phyloP scores from a whole-genome alignment of 1,284 basidiomycete species.

The Trichosporon asahii region DNA sequence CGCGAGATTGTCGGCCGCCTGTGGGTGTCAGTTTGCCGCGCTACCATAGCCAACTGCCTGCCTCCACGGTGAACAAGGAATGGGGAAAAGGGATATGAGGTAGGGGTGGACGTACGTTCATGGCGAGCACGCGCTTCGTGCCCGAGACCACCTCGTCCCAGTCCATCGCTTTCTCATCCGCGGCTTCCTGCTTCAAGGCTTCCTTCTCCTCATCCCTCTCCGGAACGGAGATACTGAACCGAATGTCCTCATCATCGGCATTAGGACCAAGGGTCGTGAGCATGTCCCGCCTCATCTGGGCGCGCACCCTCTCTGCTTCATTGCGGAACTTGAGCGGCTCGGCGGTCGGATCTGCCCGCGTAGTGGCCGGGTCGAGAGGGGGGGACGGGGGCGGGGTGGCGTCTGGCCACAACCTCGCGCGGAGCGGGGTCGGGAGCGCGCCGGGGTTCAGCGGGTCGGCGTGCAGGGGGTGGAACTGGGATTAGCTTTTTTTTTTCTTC shows the following conservation, averaged over 20 bases:
- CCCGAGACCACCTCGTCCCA: slow-evolving; percentile 42
- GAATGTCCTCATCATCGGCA: slow-evolving; percentile 25
- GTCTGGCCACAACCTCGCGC: slow-evolving; percentile 42
- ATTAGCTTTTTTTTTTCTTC: not conserved
- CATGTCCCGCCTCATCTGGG: slow-evolving; percentile 49
- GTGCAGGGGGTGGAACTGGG: slow-evolving; percentile 51
- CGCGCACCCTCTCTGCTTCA: slow-evolving; percentile 40
- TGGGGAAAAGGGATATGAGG: too few relatives aligned
- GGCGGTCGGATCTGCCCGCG: slow-evolving; percentile 25
- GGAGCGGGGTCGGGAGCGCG: slow-evolving; percentile 41
- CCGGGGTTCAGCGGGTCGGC: slow-evolving; percentile 41
- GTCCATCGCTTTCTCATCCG: slow-evolving; percentile 25
- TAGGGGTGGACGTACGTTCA: slow-evolving; percentile 42
- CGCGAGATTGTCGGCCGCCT: slow-evolving; percentile 42
- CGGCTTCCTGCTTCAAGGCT: not conserved
- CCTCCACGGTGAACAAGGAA: too few relatives aligned
- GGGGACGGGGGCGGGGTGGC: slow-evolving; percentile 17
- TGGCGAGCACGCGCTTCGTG: slow-evolving; percentile 44
- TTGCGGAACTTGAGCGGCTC: not conserved
- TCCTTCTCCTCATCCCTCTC: slow-evolving; percentile 14
- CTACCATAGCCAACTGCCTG: too few relatives aligned
- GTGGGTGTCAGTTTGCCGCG: not conserved
- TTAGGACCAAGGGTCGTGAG: slow-evolving; percentile 30
- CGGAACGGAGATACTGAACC: slow-evolving; percentile 20
- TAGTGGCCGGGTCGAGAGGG: not conserved